phyloP scores from a whole-genome alignment of 805 yeast genomes.

The Hanseniaspora occidentalis region DNA sequence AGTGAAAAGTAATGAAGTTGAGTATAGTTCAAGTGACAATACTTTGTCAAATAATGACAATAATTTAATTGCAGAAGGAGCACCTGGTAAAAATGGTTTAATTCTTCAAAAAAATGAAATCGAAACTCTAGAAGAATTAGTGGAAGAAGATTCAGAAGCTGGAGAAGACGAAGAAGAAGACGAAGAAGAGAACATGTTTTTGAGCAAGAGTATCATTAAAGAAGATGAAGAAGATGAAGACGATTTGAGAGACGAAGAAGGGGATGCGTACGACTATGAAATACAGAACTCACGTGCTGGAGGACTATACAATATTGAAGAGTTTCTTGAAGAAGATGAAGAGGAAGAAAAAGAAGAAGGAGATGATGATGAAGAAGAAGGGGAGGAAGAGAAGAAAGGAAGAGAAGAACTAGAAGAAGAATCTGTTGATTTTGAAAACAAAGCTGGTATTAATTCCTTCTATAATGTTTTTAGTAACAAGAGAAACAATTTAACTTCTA shows the following conservation, averaged over 20 bases:
- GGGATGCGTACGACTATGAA: neutral
- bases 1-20: neutral
- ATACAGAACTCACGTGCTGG: neutral
- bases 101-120: slow-evolving; percentile 7
- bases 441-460: too few relatives aligned
- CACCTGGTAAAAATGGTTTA: slow-evolving; percentile 18
- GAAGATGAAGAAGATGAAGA: slow-evolving; percentile 8
- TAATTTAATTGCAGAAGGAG: neutral
- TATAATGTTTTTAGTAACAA: too few relatives aligned
- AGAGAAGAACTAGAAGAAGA: neutral
- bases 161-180: slow-evolving; percentile 4
- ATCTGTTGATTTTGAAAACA: neutral
- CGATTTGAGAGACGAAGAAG: slow-evolving; percentile 4
- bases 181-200: slow-evolving; percentile 7
- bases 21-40: neutral
- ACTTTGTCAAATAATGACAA: neutral
- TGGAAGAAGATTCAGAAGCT: slow-evolving; percentile 6
- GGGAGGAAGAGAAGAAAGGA: neutral
- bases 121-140: neutral
- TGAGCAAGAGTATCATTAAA: slow-evolving; percentile 5
- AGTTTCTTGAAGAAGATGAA: neutral
- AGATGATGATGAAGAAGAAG: neutral
- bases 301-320: neutral
- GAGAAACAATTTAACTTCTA: too few relatives aligned
- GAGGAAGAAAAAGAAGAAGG: neutral